Conservation (phyloP, 2,329 filamentous ascomycete genomes). For the Colletotrichum australisinense region DNA sequence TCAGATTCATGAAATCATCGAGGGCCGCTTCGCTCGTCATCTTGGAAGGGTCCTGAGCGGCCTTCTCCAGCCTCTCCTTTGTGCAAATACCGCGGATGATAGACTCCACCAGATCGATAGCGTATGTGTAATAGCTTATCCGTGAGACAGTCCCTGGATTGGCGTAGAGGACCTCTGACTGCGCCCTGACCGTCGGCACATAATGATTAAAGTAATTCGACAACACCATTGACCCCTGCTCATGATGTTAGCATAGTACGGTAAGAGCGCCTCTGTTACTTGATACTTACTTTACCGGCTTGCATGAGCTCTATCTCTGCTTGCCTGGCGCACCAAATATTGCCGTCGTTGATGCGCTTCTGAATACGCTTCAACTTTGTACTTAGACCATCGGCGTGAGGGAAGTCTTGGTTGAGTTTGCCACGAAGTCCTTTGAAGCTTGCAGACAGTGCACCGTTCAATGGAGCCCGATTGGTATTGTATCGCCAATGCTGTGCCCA, state of each 20-base stretch:
- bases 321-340: constrained; percentile 54
- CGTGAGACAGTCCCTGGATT: constrained; percentile 44
- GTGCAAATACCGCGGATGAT: constrained; percentile 46
- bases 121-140: constrained; percentile 53
- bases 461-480: constrained; percentile 38
- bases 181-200: constrained; percentile 50
- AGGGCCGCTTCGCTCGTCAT: constrained; percentile 8
- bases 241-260: constrained; percentile 34
- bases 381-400: constrained; percentile 44
- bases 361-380: constrained; percentile 49
- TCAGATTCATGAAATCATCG: constrained; percentile 32
- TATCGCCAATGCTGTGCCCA: constrained; percentile 54
- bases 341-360: constrained; percentile 48
- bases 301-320: constrained; percentile 64
- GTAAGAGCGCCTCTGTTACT: constrained; percentile 17
- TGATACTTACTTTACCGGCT: constrained; percentile 57
- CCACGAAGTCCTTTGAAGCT: constrained; percentile 51
- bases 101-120: constrained; percentile 53
- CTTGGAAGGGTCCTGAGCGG: neutral
- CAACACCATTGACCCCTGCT: constrained; percentile 50
- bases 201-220: constrained; percentile 54
- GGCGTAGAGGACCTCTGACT: constrained; percentile 58
- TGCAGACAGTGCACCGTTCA: constrained; percentile 47
- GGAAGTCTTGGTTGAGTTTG: constrained; percentile 49
- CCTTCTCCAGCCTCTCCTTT: constrained; percentile 7